Conservation (phyloP, 78 protist genomes). For the Diacronema lutheri region DNA sequence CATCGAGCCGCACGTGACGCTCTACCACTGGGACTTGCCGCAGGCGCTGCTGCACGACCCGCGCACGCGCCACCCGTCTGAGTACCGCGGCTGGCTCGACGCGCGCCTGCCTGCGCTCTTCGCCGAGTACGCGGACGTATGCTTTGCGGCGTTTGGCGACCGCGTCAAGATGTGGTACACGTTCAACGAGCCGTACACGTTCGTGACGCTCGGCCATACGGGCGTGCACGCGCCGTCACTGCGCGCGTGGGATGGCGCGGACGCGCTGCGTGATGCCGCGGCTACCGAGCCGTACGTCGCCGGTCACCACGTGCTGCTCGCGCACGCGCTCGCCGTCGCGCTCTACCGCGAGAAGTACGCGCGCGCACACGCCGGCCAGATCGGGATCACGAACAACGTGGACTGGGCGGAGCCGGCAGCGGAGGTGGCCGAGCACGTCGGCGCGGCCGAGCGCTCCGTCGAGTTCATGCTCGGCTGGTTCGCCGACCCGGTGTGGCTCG, state of each 20-base stretch:
- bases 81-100: slow-evolving; percentile 18
- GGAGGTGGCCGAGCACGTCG: slow-evolving; percentile 2
- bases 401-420: slow-evolving; percentile 34
- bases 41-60: slow-evolving; percentile 30
- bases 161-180: slow-evolving; percentile 55
- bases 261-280: not conserved
- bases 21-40: slow-evolving; percentile 73
- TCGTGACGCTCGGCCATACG: not conserved
- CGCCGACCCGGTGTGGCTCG: slow-evolving; percentile 50
- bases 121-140: slow-evolving; percentile 46
- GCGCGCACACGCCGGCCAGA: not conserved
- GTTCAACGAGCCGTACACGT: slow-evolving; percentile 62
- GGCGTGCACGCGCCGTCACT: not conserved
- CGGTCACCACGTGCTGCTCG: slow-evolving; percentile 41
- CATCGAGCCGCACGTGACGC: slow-evolving; percentile 54
- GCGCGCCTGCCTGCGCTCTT: not conserved
- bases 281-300: slow-evolving; percentile 24
- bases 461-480: slow-evolving; percentile 55
- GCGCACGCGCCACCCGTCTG: not conserved
- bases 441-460: slow-evolving; percentile 38
- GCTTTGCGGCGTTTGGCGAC: slow-evolving; percentile 48
- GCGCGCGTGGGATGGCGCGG: slow-evolving; percentile 1
- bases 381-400: slow-evolving; percentile 51
- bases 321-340: slow-evolving; percentile 39
- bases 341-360: slow-evolving; percentile 3